A percentile compares a stretch with the other conserved stretches of the same genome.
These are phyloP conservation scores for Eimeria tenella DNA, from an alignment of 169 alveolate genomes.

Conservation along the genomic window DNA sequence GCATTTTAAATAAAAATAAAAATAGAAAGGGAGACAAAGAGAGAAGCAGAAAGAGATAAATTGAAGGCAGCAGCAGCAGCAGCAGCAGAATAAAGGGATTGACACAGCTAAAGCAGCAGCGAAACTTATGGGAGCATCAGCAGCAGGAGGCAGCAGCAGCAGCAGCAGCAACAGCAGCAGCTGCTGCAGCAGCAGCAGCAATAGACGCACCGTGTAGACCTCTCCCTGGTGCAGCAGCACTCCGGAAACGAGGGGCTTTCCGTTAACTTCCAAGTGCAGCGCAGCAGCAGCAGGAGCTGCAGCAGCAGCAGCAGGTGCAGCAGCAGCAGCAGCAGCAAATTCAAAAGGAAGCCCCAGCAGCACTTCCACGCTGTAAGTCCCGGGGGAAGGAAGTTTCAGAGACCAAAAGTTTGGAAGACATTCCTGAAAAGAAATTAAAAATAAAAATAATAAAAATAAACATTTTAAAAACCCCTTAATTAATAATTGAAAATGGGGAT, in stretches of 20 bases:
- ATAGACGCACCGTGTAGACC: slow-evolving; percentile 49
- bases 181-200: not conserved
- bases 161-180: too few relatives aligned
- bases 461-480: too few relatives aligned
- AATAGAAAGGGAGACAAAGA: too few relatives aligned
- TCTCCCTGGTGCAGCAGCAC: slow-evolving; percentile 21
- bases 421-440: not conserved
- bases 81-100: too few relatives aligned
- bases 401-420: slow-evolving; percentile 78
- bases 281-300: slow-evolving; percentile 18
- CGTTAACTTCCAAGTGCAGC: slow-evolving; percentile 67
- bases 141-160: too few relatives aligned
- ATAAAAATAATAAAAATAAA: not conserved
- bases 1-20: too few relatives aligned
- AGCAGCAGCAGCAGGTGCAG: not conserved
- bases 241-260: slow-evolving; percentile 50
- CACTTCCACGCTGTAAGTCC: slow-evolving; percentile 44
- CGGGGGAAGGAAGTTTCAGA: slow-evolving; percentile 39
- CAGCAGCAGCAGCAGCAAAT: slow-evolving; percentile 10
- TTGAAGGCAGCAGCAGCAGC: too few relatives aligned
- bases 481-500: too few relatives aligned
- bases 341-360: slow-evolving; percentile 74
- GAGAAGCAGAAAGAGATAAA: too few relatives aligned
- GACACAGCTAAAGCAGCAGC: too few relatives aligned
- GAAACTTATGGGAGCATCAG: too few relatives aligned